Base-by-base conservation (phyloP, 2,329 filamentous ascomycete genomes). In the Alternaria panax region DNA sequence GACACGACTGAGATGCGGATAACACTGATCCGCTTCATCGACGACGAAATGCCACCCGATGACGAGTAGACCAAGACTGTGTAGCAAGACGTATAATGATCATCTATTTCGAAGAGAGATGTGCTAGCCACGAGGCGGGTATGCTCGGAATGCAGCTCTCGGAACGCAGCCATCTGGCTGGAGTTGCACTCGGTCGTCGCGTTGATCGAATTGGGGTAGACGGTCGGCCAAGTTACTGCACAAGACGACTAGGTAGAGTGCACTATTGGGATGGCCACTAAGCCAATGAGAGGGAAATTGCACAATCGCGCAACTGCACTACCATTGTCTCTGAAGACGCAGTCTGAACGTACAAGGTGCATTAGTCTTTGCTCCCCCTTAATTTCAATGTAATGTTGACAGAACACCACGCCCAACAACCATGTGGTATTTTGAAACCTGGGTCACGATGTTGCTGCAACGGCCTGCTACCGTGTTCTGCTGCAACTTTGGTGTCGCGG, bases 1-100 rank as follows among this genome's bases (percentile, higher is more conserved):
- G 95, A 99, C 76, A 94, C 92, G 18, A 99, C 95, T 1, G 95
- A 99, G 83, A 97, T 99, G 92, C 87, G 94, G 73, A 90, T 99
- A 73, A 92, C 92, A 27, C 81, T 99, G 71, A 87, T 98, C 71
- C 87, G 94, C 70, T 97, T 96, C 76, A 96, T 99, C 69, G 95
- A 99, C 75, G 95, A 99, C 75, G 95, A 99, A 80, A 88, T 99
- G 82, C 95, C 95, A 22, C 93, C 92, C 8, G 95, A 98, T 77
- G 95, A 99, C 75, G 95, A 99, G 75, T 97, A 83, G 85, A 30
- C 9, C 32, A 9, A n/a, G 25, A 9, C 20, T 8, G 28, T n/a
- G 36, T n/a, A 45, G 43, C 36, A 32, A 46, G 24, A 40, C 30
- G 14, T 20, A 48, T 41, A 52, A 22, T 22, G 41, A 20, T 25